These are phyloP conservation scores for Hippophae tibetana DNA, from an alignment of 306 rosid genomes.

Conservation along the genomic window DNA sequence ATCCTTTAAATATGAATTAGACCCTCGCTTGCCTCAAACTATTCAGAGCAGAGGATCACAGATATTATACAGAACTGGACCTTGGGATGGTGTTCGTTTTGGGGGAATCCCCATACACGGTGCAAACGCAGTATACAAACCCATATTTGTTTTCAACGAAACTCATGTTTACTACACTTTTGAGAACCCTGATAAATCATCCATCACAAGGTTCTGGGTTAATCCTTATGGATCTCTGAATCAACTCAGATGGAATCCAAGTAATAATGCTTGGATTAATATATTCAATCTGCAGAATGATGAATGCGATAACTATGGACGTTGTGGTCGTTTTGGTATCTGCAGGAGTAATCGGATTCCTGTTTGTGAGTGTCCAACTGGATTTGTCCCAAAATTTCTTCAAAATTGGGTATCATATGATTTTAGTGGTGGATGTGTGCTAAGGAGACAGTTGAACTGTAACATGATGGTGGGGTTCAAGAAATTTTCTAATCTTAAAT, in stretches of 20 bases:
- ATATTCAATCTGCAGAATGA: slow-evolving; percentile 22
- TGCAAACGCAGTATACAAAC: slow-evolving; percentile 9
- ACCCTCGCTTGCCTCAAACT: slow-evolving; percentile 10
- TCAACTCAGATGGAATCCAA: slow-evolving; percentile 18
- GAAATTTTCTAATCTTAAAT: background rate
- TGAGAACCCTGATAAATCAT: background rate
- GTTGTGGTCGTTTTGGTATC: slow-evolving; percentile 6
- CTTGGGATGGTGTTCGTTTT: slow-evolving; percentile 10
- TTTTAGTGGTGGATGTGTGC: slow-evolving; percentile 10
- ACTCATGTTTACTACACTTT: slow-evolving; percentile 15
- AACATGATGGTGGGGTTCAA: slow-evolving; percentile 10
- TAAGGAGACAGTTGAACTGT: slow-evolving; percentile 9
- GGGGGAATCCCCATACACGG: slow-evolving; percentile 1
- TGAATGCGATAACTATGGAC: slow-evolving; percentile 17
- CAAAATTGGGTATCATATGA: slow-evolving; percentile 2
- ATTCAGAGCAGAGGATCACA: background rate
- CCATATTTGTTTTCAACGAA: slow-evolving; percentile 13
- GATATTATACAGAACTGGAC: background rate
- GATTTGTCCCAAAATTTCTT: background rate
- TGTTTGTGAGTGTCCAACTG: slow-evolving; percentile 9
- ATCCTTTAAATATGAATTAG: slow-evolving; percentile 17
- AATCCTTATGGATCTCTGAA: slow-evolving; percentile 16
- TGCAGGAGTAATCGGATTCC: background rate
- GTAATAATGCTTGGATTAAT: slow-evolving; percentile 3
- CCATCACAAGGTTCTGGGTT: slow-evolving; percentile 8